These are phyloP conservation scores for Moniliophthora roreri DNA, from an alignment of 1,284 basidiomycete genomes.

Conservation along the genomic window DNA sequence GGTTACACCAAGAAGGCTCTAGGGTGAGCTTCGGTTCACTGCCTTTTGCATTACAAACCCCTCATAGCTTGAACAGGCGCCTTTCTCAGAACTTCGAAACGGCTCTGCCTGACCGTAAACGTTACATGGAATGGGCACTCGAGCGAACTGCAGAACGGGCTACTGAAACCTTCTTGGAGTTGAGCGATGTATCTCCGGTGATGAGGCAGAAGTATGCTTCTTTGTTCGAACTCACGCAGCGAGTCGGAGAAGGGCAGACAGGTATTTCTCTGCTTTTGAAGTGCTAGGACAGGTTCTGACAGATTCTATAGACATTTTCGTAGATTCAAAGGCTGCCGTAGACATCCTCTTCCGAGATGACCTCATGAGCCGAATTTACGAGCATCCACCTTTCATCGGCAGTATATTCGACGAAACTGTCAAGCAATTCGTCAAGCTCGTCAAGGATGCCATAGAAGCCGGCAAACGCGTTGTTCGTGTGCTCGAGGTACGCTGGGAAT, in stretches of 20 bases:
- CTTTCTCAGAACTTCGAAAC: neutral
- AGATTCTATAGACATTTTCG: neutral
- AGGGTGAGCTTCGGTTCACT: neutral
- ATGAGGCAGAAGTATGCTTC: conserved; percentile 2
- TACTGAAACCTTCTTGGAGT: neutral
- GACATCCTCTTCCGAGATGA: conserved; percentile 21
- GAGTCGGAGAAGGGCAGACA: neutral
- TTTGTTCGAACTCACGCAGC: neutral
- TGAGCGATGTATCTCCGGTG: neutral
- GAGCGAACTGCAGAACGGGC: neutral
- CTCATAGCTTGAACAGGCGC: neutral
- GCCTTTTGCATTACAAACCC: neutral
- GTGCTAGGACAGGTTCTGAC: neutral
- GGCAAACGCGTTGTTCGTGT: conserved; percentile 24
- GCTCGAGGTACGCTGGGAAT: conserved; percentile 9
- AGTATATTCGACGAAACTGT: conserved; percentile 17
- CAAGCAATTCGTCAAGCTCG: conserved; percentile 16
- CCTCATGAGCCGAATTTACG: conserved; percentile 22
- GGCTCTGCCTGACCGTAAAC: conserved; percentile 1
- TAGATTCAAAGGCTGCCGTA: conserved; percentile 14
- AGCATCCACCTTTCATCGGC: conserved; percentile 17
- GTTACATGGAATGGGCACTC: neutral
- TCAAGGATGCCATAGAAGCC: conserved; percentile 6
- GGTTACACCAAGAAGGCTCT: neutral
- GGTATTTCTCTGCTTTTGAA: neutral